Base-by-base conservation (phyloP, 306 rosid species). In the Canavalia ensiformis region DNA sequence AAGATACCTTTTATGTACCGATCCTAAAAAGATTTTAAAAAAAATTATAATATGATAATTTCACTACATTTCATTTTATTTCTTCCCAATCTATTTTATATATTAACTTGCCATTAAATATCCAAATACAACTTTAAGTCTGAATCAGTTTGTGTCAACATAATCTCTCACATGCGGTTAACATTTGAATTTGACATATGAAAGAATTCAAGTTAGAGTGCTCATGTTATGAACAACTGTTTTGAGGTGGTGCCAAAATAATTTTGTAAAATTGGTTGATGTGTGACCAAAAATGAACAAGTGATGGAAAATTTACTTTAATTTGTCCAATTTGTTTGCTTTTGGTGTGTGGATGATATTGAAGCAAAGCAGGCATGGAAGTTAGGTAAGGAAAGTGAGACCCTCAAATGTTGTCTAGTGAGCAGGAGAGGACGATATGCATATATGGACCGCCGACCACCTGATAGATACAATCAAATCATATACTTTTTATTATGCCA, bases 301-400 rank as follows among this genome's bases (percentile, higher is more conserved):
- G 35, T 13, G 60, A 6, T 45, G 33, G 29, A 45, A 44, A 2
- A 13, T 11, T 31, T 5, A 34, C 8, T 37, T 37, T 35, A 64
- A 6, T 41, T 58, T 69, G 77, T n/a, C 28, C 10, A 35, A 12
- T 42, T 58, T 79, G 77, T 34, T 46, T 47, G 72, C 31, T 35
- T 80, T 62, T 4, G 55, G 37, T 60, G 73, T 72, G 84, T 80
- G 84, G 84, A 80, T 80, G 78, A 50, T 28, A 72, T 60, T 62
- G 46, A 71, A 59, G 54, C 83, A 57, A 31, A 54, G 56, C 4
- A 67, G 5, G 33, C 25, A 77, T 39, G 64, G 4, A 51, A 70
- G 78, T 74, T 73, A 81, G 68, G 69, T 68, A 45, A 8, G 35
- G 11, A 56, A 79, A 79, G 82, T 34, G 75, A 47, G 69, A 46